These are phyloP conservation scores for Nicotiana noctiflora DNA, from an alignment of 257 asterid species.

Conservation along the genomic window DNA sequence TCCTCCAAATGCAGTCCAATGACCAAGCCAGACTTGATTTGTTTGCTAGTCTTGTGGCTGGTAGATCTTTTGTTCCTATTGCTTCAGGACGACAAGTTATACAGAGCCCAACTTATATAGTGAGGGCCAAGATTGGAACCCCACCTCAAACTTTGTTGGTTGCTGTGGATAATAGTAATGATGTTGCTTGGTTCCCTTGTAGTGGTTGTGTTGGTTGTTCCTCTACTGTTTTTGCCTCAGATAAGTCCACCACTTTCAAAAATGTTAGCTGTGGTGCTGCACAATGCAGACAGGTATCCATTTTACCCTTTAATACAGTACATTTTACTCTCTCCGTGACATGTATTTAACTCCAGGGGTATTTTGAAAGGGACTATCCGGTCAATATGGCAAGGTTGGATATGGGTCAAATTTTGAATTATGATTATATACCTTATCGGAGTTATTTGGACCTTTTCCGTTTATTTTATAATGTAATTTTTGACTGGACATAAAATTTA, in stretches of 20 bases:
- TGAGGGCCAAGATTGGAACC: conserved; percentile 56
- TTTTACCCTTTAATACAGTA: too few relatives aligned
- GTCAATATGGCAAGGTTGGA: too few relatives aligned
- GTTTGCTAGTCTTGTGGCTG: conserved; percentile 58
- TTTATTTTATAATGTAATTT: too few relatives aligned
- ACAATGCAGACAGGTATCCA: conserved; percentile 54
- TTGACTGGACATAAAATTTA: too few relatives aligned
- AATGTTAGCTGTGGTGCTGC: conserved; percentile 51
- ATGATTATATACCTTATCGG: too few relatives aligned
- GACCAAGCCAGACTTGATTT: conserved; percentile 53
- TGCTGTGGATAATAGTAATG: conserved; percentile 80
- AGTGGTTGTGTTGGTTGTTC: conserved; percentile 66
- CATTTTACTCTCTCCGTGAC: too few relatives aligned
- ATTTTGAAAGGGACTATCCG: too few relatives aligned
- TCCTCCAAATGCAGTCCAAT: conserved; percentile 63
- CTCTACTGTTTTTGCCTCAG: conserved; percentile 28
- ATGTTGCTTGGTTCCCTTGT: conserved; percentile 81
- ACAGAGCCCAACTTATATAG: conserved; percentile 71
- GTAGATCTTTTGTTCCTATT: conserved; percentile 50
- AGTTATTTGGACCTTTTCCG: too few relatives aligned
- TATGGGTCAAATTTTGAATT: too few relatives aligned
- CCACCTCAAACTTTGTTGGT: conserved; percentile 58
- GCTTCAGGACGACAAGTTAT: conserved; percentile 63
- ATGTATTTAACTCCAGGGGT: too few relatives aligned
- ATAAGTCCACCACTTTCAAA: conserved; percentile 60